Evolutionary conservation across 305 asterid species (phyloP).

Genomic region (Striga hermonthica): DNA sequence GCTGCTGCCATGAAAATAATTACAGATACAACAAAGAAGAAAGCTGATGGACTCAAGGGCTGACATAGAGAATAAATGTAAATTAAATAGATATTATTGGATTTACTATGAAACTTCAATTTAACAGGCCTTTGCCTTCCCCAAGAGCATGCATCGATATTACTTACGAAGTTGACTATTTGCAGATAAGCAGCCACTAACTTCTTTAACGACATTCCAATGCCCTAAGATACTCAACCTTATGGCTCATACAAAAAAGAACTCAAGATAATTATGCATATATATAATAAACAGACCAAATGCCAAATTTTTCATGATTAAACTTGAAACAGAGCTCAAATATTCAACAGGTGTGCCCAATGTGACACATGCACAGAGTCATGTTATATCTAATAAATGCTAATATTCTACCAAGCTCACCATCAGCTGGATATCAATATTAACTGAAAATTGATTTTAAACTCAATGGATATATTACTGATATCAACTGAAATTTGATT

Average conservation of each 20-base stretch:
- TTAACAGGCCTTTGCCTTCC: no score
- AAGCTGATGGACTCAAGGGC: neutral
- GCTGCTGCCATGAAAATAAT: conserved; percentile 26
- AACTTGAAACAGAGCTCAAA: conserved; percentile 3
- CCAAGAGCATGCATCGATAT: no score
- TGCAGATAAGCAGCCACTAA: no score
- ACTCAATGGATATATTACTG: conserved; percentile 1
- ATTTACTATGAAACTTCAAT: no score
- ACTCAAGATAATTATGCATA: no score
- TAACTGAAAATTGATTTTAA: neutral
- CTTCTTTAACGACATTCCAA: no score
- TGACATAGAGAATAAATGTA: no score
- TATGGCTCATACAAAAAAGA: no score
- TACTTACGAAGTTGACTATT: no score
- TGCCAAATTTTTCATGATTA: conserved; percentile 15
- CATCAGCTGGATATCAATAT: conserved; percentile 10
- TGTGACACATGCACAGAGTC: conserved; percentile 9
- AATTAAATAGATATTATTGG: no score
- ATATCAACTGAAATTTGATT: neutral
- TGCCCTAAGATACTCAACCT: no score
- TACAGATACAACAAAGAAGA: conserved; percentile 8
- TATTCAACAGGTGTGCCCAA: conserved; percentile 4
- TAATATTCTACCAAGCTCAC: conserved; percentile 9
- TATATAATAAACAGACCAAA: neutral
- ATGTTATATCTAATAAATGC: conserved; percentile 4